Conservation (phyloP, 2,329 filamentous ascomycete species). For the Zymoseptoria ardabiliae region DNA sequence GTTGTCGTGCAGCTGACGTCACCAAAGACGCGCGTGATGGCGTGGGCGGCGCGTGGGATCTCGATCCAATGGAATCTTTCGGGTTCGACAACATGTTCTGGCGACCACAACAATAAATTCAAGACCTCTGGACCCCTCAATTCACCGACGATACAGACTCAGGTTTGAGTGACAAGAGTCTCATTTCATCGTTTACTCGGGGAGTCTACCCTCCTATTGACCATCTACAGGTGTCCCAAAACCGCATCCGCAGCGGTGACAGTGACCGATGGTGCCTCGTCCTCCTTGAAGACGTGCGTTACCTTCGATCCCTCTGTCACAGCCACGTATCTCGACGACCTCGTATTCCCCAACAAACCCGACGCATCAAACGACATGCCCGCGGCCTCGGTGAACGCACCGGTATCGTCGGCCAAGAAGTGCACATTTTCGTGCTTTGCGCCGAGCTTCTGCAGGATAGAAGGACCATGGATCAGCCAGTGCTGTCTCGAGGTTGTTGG, state of each 20-base stretch:
- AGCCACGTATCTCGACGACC: constrained; percentile 21
- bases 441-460: constrained; percentile 10
- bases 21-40: neutral
- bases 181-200: too few species aligned
- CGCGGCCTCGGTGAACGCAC: constrained; percentile 19
- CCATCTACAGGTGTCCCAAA: constrained; percentile 12
- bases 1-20: neutral
- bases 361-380: constrained; percentile 20
- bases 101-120: too few species aligned
- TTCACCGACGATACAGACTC: too few species aligned
- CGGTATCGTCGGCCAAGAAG: constrained; percentile 23
- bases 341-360: constrained; percentile 20
- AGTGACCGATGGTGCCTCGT: constrained; percentile 21
- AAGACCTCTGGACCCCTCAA: too few species aligned
- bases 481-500: too few species aligned
- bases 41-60: neutral
- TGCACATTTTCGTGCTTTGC: constrained; percentile 18
- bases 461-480: neutral
- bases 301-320: constrained; percentile 19
- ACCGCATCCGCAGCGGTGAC: constrained; percentile 19
- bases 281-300: constrained; percentile 20
- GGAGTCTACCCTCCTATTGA: neutral
- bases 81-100: neutral
- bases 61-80: neutral
- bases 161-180: too few species aligned